Percentiles rank a stretch among this genome's conserved stretches.
phyloP scores from a whole-genome alignment of 768 basidiomycete species.

The Hydnum rufescens region DNA sequence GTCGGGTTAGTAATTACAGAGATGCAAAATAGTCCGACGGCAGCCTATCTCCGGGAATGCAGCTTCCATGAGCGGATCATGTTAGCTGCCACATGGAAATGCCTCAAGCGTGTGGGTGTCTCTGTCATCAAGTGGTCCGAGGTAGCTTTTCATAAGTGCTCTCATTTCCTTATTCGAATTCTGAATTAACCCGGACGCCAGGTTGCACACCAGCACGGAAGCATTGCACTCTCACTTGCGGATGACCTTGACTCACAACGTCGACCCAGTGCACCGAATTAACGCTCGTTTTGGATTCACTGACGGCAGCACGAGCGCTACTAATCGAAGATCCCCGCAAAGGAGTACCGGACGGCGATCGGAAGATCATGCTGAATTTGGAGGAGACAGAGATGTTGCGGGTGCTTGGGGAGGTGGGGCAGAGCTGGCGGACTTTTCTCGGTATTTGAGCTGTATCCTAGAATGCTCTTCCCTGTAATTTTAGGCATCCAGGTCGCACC shows the following conservation, averaged over 20 bases:
- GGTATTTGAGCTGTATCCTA: constrained; percentile 11
- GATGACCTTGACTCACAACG: constrained; percentile 35
- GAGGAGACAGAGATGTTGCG: constrained; percentile 73
- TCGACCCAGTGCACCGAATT: constrained; percentile 46
- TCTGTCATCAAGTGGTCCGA: constrained; percentile 77
- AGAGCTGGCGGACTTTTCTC: constrained; percentile 20
- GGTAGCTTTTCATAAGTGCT: constrained; percentile 22
- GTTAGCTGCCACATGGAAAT: constrained; percentile 66
- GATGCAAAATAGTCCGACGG: constrained; percentile 84
- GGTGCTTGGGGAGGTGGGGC: constrained; percentile 61
- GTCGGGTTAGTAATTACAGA: constrained; percentile 60
- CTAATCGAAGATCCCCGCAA: constrained; percentile 50
- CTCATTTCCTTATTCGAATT: background rate
- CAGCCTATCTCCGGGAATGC: constrained; percentile 60
- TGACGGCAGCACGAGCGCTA: constrained; percentile 60
- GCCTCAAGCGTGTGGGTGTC: constrained; percentile 64
- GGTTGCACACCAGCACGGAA: constrained; percentile 59
- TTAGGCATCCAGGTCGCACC: no score
- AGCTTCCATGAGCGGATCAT: constrained; percentile 79
- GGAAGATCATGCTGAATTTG: constrained; percentile 60
- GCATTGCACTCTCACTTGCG: constrained; percentile 44
- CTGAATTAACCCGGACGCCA: constrained; percentile 14
- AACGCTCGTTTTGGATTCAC: constrained; percentile 45
- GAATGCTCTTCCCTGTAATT: no score
- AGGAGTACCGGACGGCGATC: constrained; percentile 29